phyloP scores from a whole-genome alignment of 352 stramenopile genomes.

The Pythium sp. region DNA sequence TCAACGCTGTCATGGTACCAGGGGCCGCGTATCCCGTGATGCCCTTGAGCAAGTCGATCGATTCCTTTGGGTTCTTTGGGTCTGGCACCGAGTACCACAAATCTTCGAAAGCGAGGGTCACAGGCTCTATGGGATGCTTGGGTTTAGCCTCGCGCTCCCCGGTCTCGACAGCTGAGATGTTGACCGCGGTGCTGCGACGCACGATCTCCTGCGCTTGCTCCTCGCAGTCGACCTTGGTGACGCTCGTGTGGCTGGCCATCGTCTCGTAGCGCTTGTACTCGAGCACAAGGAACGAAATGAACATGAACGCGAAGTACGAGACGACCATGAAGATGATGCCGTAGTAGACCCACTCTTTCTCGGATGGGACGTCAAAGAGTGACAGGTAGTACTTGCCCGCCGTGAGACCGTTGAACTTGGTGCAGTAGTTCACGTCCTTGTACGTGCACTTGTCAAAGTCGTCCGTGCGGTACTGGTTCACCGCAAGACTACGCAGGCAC shows the following conservation, averaged over 20 bases:
- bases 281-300: slow-evolving; percentile 24
- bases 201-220: slow-evolving; percentile 9
- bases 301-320: slow-evolving; percentile 23
- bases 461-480: slow-evolving; percentile 19
- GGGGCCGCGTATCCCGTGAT: slow-evolving; percentile 29
- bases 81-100: slow-evolving; percentile 26
- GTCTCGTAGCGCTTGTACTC: slow-evolving; percentile 26
- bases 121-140: slow-evolving; percentile 15
- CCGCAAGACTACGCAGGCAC: slow-evolving; percentile 20
- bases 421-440: slow-evolving; percentile 22
- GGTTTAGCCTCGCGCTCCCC: not conserved
- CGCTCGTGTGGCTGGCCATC: slow-evolving; percentile 7
- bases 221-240: slow-evolving; percentile 11
- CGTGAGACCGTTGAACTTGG: slow-evolving; percentile 11
- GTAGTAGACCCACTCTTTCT: slow-evolving; percentile 20
- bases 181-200: slow-evolving; percentile 6
- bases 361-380: slow-evolving; percentile 24
- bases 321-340: slow-evolving; percentile 26
- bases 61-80: slow-evolving; percentile 23
- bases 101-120: slow-evolving; percentile 23
- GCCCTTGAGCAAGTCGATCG: slow-evolving; percentile 50
- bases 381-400: slow-evolving; percentile 22
- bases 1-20: slow-evolving; percentile 69
- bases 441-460: slow-evolving; percentile 18
- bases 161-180: not conserved